A percentile compares a stretch with the other conserved stretches of the same genome.
Evolutionary conservation across 1,284 basidiomycete species (phyloP).

Genomic region (Cryptococcus neoformans): DNA sequence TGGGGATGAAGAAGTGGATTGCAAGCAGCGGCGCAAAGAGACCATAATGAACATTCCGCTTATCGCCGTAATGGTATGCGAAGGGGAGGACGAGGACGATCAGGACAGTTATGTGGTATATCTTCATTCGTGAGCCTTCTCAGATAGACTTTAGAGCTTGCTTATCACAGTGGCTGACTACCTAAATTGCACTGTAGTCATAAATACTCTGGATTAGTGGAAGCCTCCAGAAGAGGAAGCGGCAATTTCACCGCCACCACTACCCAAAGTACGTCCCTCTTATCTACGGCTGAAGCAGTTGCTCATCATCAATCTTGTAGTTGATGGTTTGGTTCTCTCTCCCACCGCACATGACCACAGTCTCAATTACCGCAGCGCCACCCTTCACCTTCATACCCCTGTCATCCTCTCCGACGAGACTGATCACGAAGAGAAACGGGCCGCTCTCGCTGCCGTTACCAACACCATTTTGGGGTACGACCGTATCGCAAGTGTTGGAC

Average conservation of each 20-base stretch:
- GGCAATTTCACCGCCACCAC: conserved; percentile 19
- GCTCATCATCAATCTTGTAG: conserved; percentile 2
- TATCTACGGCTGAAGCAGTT: not conserved
- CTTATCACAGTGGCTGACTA: not conserved
- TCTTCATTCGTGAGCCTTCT: conserved; percentile 18
- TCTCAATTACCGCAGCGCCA: conserved; percentile 23
- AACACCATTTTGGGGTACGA: conserved; percentile 17
- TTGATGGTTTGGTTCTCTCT: conserved; percentile 24
- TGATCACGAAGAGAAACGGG: conserved; percentile 18
- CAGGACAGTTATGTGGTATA: conserved; percentile 12
- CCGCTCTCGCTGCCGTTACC: conserved; percentile 9
- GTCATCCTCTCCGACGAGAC: conserved; percentile 6
- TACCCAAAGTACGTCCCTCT: conserved; percentile 10
- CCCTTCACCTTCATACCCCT: conserved; percentile 16
- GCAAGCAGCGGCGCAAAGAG: conserved; percentile 7
- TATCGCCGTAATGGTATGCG: conserved; percentile 10
- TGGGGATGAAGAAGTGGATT: conserved; percentile 9
- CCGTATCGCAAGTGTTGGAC: conserved; percentile 8
- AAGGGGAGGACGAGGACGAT: conserved; percentile 15
- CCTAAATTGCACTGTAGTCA: conserved; percentile 9
- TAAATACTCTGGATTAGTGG: conserved; percentile 18
- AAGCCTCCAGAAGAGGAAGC: conserved; percentile 14
- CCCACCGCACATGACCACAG: conserved; percentile 25
- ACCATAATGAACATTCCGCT: conserved; percentile 27
- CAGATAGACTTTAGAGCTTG: not conserved